Conservation (phyloP, 1,284 basidiomycete species). For the Puccinia novopanici region DNA sequence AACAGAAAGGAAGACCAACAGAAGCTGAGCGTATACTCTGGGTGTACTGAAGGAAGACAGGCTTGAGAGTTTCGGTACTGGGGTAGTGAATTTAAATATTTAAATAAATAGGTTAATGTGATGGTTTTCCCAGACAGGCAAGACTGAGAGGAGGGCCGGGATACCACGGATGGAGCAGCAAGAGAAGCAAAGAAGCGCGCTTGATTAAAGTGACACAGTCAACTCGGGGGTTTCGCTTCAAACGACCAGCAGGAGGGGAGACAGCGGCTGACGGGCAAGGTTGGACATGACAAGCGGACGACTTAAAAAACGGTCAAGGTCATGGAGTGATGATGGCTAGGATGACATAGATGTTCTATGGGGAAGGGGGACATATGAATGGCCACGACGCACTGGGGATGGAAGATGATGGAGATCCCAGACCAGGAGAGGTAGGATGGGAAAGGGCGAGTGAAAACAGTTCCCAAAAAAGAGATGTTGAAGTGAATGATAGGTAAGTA, state of each 20-base stretch:
- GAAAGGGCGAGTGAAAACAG: not conserved
- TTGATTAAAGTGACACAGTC: not conserved
- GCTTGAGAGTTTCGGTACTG: not conserved
- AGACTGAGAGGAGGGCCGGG: not conserved
- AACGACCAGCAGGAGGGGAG: not conserved
- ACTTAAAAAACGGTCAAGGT: not conserved
- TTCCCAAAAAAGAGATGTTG: constrained; percentile 9
- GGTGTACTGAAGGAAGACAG: not conserved
- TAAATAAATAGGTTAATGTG: not conserved
- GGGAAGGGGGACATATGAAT: not conserved
- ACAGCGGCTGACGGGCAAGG: not conserved
- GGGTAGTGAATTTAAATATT: not conserved
- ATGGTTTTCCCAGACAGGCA: not conserved
- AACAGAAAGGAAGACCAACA: not conserved
- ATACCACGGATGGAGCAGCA: too few species aligned
- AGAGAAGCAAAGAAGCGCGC: not conserved
- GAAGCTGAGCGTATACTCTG: not conserved
- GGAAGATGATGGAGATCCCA: not conserved
- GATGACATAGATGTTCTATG: constrained; percentile 14
- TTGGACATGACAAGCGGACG: not conserved
- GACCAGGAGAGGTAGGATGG: not conserved
- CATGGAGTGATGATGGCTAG: constrained; percentile 19
- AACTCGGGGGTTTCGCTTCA: not conserved
- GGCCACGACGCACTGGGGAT: too few species aligned
- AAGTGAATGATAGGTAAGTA: not conserved